Evolutionary conservation across 495 filamentous ascomycete genomes (phyloP), one percentile per base, ranked within the genome.

Genomic region (Baudoinia panamericana): DNA sequence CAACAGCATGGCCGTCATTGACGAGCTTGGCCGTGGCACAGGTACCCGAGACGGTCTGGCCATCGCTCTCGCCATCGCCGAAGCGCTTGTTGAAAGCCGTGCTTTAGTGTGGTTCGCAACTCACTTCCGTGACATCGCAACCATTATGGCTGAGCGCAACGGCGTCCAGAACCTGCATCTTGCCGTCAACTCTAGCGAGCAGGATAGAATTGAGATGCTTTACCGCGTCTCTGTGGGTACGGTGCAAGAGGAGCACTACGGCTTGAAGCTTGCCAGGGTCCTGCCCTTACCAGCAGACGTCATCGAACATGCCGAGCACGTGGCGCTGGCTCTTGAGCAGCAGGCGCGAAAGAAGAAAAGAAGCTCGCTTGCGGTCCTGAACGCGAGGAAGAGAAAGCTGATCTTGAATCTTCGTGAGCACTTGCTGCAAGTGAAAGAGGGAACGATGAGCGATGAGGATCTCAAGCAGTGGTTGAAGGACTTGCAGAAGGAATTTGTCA

Each of bases 21-120:
- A 97, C 53, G 90, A 97, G 54, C 75, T 97, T 18, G 88, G 90
- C 12, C 73, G 90, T 16, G 92, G 87, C 6, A 96, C 92, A 9
- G 88, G 84, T 55, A 84, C 81, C 0, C 72, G 76, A 30, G 92
- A 96, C 56, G 90, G 92, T 0, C 63, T 94, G 9, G 78, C 82
- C 11, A 83, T 96, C 53, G 86, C 90, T n/a, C 56, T 94, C 32
- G 77, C 84, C 17, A 78, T 95, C 52, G 74, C 84, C 3, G 90
- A 96, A 64, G 81, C 82, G 1, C 63, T 97, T 13, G 70, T 97
- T 8, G 67, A 82, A 23, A 87, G 73, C 41, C 67, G 71, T 37
- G 59, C 84, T 0, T 62, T 84, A 2, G 73, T 95, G 5, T 93
- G 85, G 77, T 97, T 96, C 55, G 84, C 76, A 16, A 95, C 90